Evolutionary conservation across 2,329 filamentous ascomycete species (phyloP).

Genomic region (Exophiala sideris): DNA sequence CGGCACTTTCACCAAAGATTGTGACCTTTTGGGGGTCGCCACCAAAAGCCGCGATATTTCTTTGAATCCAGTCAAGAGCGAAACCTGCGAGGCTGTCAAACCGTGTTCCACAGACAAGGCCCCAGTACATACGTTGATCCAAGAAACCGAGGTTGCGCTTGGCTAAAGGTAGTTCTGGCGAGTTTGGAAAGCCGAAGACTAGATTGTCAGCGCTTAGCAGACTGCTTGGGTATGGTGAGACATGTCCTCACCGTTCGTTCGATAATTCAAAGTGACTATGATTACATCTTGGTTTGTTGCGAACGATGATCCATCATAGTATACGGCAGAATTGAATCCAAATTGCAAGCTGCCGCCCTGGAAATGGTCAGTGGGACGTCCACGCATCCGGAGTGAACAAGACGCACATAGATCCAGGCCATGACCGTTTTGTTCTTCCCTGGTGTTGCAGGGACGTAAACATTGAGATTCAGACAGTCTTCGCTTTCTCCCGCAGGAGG

Average conservation of each 20-base stretch:
- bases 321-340: constrained; percentile 30
- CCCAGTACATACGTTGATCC: constrained; percentile 23
- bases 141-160: constrained; percentile 36
- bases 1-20: constrained; percentile 41
- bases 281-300: constrained; percentile 37
- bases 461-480: constrained; percentile 42
- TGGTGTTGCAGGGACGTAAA: constrained; percentile 36
- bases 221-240: background rate
- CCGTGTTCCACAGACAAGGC: background rate
- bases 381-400: background rate
- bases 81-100: constrained; percentile 22
- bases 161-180: constrained; percentile 34
- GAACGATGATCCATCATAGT: constrained; percentile 36
- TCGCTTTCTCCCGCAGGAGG: constrained; percentile 33
- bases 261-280: constrained; percentile 37
- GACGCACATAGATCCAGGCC: constrained; percentile 37
- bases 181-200: constrained; percentile 42
- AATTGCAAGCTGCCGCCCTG: constrained; percentile 38
- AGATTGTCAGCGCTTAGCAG: background rate
- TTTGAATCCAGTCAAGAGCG: constrained; percentile 37
- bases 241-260: constrained; percentile 28
- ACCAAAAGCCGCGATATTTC: constrained; percentile 37
- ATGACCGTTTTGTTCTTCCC: constrained; percentile 35
- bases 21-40: constrained; percentile 37
- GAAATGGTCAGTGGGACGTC: background rate